Base-by-base conservation (phyloP, 73 alveolate genomes). In the Paraurostyla sp. region DNA sequence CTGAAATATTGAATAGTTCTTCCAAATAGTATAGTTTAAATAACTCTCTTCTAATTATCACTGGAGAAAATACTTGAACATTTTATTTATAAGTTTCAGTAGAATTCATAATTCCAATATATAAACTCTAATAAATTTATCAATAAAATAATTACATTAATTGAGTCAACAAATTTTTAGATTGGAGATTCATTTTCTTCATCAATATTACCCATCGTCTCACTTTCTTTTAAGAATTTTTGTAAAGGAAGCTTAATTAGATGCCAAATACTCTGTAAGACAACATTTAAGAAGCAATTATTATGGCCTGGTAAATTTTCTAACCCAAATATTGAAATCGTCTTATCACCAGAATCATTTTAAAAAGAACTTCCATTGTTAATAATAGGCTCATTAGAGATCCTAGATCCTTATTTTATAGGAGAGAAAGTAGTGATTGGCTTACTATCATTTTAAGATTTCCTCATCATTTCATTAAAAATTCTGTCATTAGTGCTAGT, bases 271-370 rank as follows among this genome's bases (percentile, higher is more conserved):
- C 82, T 38, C 58, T 65, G 23, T 32, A 65, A 35, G 2, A 35
- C 82, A 2, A 30, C 56, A 65, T 65, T 65, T 15, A 65, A 38
- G 58, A 36, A 65, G 58, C 82, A 65, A 65, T 65, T 65, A 40
- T 65, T 65, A 11, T 65, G 58, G 22, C 46, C 33, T 3, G 40
- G 7, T 13, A 1, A 58, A 65, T 65, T 65, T 30, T 65, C 56
- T 40, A 65, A 65, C 11, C 82, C 82, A 65, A 65, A 65, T n/a
- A n/a, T n/a, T n/a, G n/a, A n/a, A n/a, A n/a, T n/a, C n/a, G n/a
- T n/a, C n/a, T n/a, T n/a, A n/a, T n/a, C n/a, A n/a, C n/a, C n/a
- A n/a, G n/a, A n/a, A n/a, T n/a, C n/a, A n/a, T n/a, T n/a, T n/a
- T n/a, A n/a, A n/a, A n/a, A n/a, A n/a, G n/a, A n/a, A n/a, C n/a